Evolutionary conservation across 78 protist genomes (phyloP).

Genomic region (Bigelowiella natans): DNA sequence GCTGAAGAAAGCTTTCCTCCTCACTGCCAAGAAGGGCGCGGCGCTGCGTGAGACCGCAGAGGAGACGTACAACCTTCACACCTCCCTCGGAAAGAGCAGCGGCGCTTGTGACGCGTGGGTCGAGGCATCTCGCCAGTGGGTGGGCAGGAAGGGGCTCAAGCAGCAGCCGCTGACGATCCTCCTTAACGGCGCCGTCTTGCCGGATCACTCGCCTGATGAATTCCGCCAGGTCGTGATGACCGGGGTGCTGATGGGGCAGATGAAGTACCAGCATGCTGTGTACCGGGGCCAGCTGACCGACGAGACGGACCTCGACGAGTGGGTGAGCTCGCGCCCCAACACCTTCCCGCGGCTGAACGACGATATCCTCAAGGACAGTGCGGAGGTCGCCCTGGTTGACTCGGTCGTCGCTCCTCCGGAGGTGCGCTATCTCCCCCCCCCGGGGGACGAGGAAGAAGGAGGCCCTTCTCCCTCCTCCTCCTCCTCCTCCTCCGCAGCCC

Average conservation of each 20-base stretch:
- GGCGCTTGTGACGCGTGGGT: not conserved
- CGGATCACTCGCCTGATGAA: too few relatives aligned
- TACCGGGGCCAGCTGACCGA: not conserved
- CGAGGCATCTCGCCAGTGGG: not conserved
- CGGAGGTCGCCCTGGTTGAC: not conserved
- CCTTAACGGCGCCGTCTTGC: too few relatives aligned
- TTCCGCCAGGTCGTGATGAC: not conserved
- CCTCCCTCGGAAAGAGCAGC: not conserved
- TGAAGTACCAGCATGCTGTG: not conserved
- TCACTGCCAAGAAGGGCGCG: too few relatives aligned
- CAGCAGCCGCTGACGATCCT: too few relatives aligned
- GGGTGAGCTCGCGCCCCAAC: not conserved
- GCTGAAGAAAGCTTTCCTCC: not conserved
- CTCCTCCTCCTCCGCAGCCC: too few relatives aligned
- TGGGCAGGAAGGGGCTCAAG: not conserved
- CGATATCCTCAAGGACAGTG: not conserved
- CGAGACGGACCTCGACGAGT: not conserved
- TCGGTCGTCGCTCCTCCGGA: not conserved
- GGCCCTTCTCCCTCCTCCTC: too few relatives aligned
- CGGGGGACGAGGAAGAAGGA: not conserved
- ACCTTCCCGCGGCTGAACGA: not conserved
- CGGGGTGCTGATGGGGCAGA: not conserved
- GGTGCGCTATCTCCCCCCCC: not conserved
- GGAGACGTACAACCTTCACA: too few relatives aligned
- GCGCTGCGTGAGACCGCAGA: too few relatives aligned